Conservation (phyloP, 495 filamentous ascomycete genomes). For the Penicillium paradoxum region DNA sequence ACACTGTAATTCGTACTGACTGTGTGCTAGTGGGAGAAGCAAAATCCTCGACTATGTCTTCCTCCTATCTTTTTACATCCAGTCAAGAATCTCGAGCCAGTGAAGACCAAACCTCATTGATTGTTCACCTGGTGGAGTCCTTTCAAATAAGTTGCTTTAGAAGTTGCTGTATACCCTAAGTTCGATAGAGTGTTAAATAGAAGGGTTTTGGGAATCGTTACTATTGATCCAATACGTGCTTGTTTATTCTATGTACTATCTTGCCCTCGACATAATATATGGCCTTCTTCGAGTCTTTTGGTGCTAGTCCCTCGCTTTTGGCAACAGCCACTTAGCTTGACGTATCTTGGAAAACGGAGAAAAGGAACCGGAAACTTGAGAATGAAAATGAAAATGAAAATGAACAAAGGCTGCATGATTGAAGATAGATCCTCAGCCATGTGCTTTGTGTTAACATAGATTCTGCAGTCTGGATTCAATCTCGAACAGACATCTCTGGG, state of each 20-base stretch:
- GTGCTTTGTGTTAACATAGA: background rate
- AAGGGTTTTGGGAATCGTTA: too few relatives aligned
- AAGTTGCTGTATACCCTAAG: too few relatives aligned
- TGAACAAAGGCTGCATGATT: background rate
- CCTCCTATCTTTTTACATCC: constrained; percentile 54
- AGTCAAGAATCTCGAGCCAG: constrained; percentile 40
- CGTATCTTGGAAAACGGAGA: background rate
- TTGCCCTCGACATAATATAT: too few relatives aligned
- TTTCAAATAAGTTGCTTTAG: too few relatives aligned
- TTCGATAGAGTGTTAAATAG: too few relatives aligned
- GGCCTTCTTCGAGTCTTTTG: too few relatives aligned
- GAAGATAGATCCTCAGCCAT: background rate
- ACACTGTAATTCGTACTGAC: background rate
- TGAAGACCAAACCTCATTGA: background rate
- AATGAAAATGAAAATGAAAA: background rate
- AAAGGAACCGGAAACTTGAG: too few relatives aligned
- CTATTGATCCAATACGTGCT: too few relatives aligned
- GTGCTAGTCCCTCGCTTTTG: too few relatives aligned
- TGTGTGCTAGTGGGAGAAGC: constrained; percentile 42
- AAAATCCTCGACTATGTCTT: constrained; percentile 48
- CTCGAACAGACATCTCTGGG: background rate
- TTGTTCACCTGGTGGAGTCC: background rate
- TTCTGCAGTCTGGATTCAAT: background rate
- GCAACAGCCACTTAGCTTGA: background rate
- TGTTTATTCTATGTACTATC: too few relatives aligned